Conservation (phyloP, 805 yeast species). For the Candida schatavii region DNA sequence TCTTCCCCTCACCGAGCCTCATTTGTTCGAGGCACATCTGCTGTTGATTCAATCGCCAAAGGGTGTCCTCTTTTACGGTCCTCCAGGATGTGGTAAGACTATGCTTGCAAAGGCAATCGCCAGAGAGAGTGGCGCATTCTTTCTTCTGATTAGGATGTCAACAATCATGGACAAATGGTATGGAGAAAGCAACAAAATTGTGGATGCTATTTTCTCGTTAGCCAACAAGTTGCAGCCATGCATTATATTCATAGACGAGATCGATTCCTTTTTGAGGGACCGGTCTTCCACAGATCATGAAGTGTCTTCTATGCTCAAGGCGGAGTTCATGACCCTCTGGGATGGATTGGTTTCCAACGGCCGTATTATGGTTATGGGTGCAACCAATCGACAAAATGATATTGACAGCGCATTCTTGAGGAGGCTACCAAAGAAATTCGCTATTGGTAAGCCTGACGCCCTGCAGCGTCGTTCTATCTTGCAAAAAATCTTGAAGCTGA, state of each 20-base stretch:
- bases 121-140: conserved; percentile 85
- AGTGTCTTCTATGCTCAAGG: conserved; percentile 90
- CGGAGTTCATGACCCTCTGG: conserved; percentile 98
- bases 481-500: conserved; percentile 61
- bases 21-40: conserved; percentile 66
- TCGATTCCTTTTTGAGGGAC: conserved; percentile 89
- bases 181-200: conserved; percentile 92
- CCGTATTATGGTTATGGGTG: conserved; percentile 84
- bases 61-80: conserved; percentile 90
- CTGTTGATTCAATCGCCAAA: conserved; percentile 81
- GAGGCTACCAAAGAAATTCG: conserved; percentile 87
- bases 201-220: conserved; percentile 86
- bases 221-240: conserved; percentile 92
- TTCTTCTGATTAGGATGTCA: conserved; percentile 88
- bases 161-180: conserved; percentile 96
- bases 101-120: conserved; percentile 97
- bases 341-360: conserved; percentile 84
- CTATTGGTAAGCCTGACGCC: conserved; percentile 68
- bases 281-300: conserved; percentile 86
- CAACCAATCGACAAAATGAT: conserved; percentile 89
- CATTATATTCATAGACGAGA: conserved; percentile 92
- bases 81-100: conserved; percentile 98
- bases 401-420: conserved; percentile 91
- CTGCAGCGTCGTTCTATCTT: conserved; percentile 71
- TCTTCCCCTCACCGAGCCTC: conserved; percentile 77